A percentile compares a stretch with the other conserved stretches of the same genome.
phyloP scores from a whole-genome alignment of 2,329 filamentous ascomycete species.

The Metarhizium humberi region DNA sequence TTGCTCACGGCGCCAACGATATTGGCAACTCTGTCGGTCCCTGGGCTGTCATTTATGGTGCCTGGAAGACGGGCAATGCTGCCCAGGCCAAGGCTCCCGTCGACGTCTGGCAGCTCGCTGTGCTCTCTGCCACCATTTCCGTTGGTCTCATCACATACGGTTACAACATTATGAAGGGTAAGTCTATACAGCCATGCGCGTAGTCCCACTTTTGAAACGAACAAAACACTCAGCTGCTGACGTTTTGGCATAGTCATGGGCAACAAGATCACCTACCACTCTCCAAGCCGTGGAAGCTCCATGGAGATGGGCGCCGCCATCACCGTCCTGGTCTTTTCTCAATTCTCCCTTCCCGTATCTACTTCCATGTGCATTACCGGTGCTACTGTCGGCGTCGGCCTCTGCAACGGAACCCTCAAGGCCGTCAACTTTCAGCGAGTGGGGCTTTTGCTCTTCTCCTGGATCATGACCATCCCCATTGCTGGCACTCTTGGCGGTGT shows the following conservation, averaged over 20 bases:
- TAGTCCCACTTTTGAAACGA: background rate
- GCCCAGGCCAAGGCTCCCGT: conserved; percentile 55
- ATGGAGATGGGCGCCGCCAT: conserved; percentile 77
- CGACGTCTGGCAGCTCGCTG: conserved; percentile 67
- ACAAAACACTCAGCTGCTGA: background rate
- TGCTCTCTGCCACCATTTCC: conserved; percentile 55
- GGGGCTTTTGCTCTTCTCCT: conserved; percentile 54
- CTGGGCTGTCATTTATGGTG: conserved; percentile 60
- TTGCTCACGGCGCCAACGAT: conserved; percentile 71
- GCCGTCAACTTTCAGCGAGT: conserved; percentile 71
- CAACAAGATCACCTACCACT: conserved; percentile 69
- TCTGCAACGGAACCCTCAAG: conserved; percentile 63
- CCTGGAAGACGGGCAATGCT: conserved; percentile 56
- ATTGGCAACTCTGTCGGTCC: conserved; percentile 62
- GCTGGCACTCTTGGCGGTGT: conserved; percentile 31
- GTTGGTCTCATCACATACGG: conserved; percentile 64
- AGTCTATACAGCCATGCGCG: conserved; percentile 13
- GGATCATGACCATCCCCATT: conserved; percentile 37
- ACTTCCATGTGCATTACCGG: conserved; percentile 68
- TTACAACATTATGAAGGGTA: conserved; percentile 77
- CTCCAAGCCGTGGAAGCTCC: conserved; percentile 46
- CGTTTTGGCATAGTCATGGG: conserved; percentile 56
- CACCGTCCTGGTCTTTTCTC: conserved; percentile 67
- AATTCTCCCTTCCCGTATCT: conserved; percentile 65
- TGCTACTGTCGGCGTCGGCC: conserved; percentile 66